phyloP scores from a whole-genome alignment of 495 filamentous ascomycete species.

The Aspergillus ostianus region DNA sequence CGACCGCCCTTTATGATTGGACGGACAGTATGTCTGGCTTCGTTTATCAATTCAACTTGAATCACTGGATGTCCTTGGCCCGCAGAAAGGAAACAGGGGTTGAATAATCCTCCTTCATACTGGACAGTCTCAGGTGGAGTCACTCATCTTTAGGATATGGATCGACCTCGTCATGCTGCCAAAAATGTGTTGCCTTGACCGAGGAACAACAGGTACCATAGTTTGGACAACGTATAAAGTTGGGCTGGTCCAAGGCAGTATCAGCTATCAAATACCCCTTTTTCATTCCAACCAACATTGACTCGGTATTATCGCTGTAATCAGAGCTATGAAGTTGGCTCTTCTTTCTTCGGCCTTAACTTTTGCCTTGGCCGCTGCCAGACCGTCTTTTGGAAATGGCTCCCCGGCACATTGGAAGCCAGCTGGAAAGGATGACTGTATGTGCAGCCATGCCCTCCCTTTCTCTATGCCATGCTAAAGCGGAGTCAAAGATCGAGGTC shows the following conservation, averaged over 20 bases:
- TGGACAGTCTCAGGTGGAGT: not conserved
- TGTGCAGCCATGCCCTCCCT: not conserved
- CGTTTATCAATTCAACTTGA: too few species aligned
- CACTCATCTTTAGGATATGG: not conserved
- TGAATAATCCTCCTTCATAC: not conserved
- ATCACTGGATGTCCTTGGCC: not conserved
- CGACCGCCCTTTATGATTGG: not conserved
- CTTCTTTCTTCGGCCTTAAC: conserved; percentile 3
- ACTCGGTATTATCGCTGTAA: not conserved
- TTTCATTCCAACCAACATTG: not conserved
- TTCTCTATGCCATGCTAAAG: not conserved
- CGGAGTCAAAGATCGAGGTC: conserved; percentile 17
- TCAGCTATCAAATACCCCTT: too few species aligned
- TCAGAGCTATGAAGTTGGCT: conserved; percentile 5
- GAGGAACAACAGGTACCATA: too few species aligned
- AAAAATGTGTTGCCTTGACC: not conserved
- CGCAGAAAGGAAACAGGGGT: not conserved
- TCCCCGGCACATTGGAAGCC: conserved; percentile 5
- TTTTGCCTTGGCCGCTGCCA: conserved; percentile 1
- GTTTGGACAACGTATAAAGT: too few species aligned
- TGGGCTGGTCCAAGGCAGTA: too few species aligned
- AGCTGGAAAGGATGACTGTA: conserved; percentile 12
- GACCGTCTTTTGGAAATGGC: not conserved
- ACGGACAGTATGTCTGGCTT: too few species aligned
- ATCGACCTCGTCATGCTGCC: not conserved